Percentiles rank a stretch among this genome's conserved stretches.
Conservation (phyloP, 2,329 filamentous ascomycete genomes). For the Aspergillus sp. region DNA sequence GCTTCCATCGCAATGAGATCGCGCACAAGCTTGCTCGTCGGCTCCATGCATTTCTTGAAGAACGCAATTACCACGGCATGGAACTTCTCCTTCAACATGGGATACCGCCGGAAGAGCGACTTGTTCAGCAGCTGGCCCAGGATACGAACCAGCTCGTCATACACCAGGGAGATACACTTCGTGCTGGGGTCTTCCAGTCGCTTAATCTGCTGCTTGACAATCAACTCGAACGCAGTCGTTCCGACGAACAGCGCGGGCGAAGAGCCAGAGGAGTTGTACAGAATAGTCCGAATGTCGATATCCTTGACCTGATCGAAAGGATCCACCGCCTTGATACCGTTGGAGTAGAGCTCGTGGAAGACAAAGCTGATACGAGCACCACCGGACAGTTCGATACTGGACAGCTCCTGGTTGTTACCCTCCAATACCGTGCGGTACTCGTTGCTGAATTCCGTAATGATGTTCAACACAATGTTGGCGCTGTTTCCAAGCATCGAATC, state of each 20-base stretch:
- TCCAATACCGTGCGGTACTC: slow-evolving; percentile 96
- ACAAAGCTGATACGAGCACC: slow-evolving; percentile 99
- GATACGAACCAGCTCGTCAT: slow-evolving; percentile 95
- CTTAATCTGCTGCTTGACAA: slow-evolving; percentile 98
- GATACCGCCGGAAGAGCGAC: slow-evolving; percentile 87
- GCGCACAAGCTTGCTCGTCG: slow-evolving; percentile 92
- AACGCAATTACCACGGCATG: slow-evolving; percentile 88
- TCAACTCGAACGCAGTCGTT: slow-evolving; percentile 96
- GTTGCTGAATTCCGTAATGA: slow-evolving; percentile 98
- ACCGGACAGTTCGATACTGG: slow-evolving; percentile 89
- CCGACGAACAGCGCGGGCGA: slow-evolving; percentile 96
- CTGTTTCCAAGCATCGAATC: slow-evolving; percentile 96
- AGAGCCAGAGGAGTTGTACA: slow-evolving; percentile 99
- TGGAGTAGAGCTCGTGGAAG: slow-evolving; percentile 97
- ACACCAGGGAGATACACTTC: slow-evolving; percentile 96
- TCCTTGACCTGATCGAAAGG: slow-evolving; percentile 98
- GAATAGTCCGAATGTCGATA: slow-evolving; percentile 90
- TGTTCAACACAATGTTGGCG: slow-evolving; percentile 94
- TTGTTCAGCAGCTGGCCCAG: slow-evolving; percentile 86
- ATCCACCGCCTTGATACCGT: slow-evolving; percentile 95
- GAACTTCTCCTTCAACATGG: slow-evolving; percentile 94
- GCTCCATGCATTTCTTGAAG: slow-evolving; percentile 98
- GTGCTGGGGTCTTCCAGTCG: slow-evolving; percentile 91
- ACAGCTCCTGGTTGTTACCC: slow-evolving; percentile 94
- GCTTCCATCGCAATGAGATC: slow-evolving; percentile 95